These are phyloP conservation scores for Zizania latifolia DNA, from an alignment of 176 grass and related monocot species.

Conservation along the genomic window DNA sequence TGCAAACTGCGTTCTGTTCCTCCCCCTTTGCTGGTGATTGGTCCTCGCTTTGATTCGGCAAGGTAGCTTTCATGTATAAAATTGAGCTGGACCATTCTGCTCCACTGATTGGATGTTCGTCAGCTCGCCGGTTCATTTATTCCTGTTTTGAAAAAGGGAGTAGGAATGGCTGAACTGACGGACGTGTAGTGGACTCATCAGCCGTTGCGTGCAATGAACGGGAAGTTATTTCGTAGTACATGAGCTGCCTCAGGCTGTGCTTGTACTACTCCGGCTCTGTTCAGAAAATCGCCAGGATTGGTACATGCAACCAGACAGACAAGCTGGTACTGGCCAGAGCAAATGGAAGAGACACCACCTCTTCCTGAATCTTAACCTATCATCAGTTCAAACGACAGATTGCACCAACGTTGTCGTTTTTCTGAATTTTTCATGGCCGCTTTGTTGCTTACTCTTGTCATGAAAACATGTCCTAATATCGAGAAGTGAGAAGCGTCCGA, in stretches of 20 bases:
- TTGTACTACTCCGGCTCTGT: neutral
- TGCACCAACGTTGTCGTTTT: too few species aligned
- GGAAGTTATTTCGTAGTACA: neutral
- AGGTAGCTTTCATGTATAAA: neutral
- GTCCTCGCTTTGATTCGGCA: neutral
- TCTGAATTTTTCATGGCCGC: too few species aligned
- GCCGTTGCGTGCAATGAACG: neutral
- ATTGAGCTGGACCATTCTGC: neutral
- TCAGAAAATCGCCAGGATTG: neutral
- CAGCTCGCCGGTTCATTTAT: neutral
- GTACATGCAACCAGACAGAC: neutral
- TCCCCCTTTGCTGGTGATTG: neutral
- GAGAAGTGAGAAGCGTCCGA: too few species aligned
- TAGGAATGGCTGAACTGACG: neutral
- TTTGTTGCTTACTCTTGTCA: too few species aligned
- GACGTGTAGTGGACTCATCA: neutral
- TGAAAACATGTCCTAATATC: too few species aligned
- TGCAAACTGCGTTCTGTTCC: too few species aligned
- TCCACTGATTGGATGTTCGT: neutral
- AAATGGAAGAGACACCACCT: too few species aligned
- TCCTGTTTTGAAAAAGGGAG: neutral
- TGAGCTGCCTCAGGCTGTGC: neutral
- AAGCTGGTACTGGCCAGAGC: neutral
- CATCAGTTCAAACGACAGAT: too few species aligned
- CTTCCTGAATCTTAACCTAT: too few species aligned